Evolutionary conservation across 2,329 filamentous ascomycete genomes (phyloP).

Genomic region (Talaromyces sp.): DNA sequence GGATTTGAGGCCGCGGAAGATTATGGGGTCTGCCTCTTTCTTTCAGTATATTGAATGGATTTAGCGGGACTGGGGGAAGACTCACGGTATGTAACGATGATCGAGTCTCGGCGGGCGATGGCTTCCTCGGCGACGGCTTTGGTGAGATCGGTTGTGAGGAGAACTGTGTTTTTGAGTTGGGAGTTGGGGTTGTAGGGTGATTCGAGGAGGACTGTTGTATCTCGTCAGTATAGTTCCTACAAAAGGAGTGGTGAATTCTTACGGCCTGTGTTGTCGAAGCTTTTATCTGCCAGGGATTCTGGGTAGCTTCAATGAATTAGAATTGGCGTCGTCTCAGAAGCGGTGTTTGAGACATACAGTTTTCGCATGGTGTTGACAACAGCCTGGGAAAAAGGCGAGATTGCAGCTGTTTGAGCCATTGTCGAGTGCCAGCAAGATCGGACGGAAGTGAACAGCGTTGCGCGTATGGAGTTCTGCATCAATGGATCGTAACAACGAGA

Average conservation of each 20-base stretch:
- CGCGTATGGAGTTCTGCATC: slow-evolving; percentile 14
- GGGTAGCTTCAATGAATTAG: slow-evolving; percentile 65
- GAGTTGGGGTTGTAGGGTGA: slow-evolving; percentile 60
- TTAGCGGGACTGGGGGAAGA: slow-evolving; percentile 8
- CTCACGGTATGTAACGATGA: slow-evolving; percentile 87
- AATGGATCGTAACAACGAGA: not conserved
- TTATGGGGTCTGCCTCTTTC: slow-evolving; percentile 82
- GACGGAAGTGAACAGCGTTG: slow-evolving; percentile 19
- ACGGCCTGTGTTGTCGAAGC: slow-evolving; percentile 94
- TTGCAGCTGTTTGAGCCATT: slow-evolving; percentile 34
- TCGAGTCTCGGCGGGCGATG: slow-evolving; percentile 69
- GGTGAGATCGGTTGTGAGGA: slow-evolving; percentile 89
- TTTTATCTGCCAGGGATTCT: slow-evolving; percentile 79
- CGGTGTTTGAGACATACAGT: slow-evolving; percentile 58
- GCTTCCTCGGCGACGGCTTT: slow-evolving; percentile 87
- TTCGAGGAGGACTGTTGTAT: slow-evolving; percentile 62
- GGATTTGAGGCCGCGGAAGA: slow-evolving; percentile 89
- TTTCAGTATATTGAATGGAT: not conserved
- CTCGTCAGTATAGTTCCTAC: not conserved
- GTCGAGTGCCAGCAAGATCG: slow-evolving; percentile 21
- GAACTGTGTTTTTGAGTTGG: slow-evolving; percentile 63
- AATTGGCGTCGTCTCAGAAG: not conserved
- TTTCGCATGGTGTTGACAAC: slow-evolving; percentile 78
- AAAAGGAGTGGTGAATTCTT: slow-evolving; percentile 25
- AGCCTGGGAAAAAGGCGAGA: slow-evolving; percentile 60